These are phyloP conservation scores for Dactylorhiza incarnata DNA, from an alignment of 106 monocot genomes.

Conservation along the genomic window DNA sequence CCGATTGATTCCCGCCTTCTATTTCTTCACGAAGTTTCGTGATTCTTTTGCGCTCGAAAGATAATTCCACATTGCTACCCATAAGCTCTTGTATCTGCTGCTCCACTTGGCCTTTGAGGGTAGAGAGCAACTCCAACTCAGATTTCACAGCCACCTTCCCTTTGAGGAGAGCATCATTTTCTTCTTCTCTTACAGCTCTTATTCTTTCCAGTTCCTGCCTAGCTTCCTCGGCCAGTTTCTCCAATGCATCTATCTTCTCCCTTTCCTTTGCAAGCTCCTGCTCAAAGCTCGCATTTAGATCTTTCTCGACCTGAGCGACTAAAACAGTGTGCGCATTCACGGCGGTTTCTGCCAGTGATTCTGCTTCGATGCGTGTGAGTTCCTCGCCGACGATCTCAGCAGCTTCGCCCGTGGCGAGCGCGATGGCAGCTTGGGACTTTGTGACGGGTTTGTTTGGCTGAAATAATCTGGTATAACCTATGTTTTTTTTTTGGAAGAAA, in stretches of 20 bases:
- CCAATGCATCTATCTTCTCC: conserved; percentile 69
- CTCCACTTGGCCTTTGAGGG: conserved; percentile 65
- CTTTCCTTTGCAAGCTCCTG: conserved; percentile 68
- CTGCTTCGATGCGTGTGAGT: conserved; percentile 88
- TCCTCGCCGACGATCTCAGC: conserved; percentile 82
- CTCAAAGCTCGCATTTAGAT: conserved; percentile 83
- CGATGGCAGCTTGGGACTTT: conserved; percentile 91
- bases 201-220: conserved; percentile 60
- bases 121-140: conserved; percentile 88
- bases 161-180: conserved; percentile 51
- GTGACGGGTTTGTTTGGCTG: conserved; percentile 95
- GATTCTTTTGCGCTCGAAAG: conserved; percentile 70
- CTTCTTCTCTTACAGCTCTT: conserved; percentile 73
- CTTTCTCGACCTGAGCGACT: conserved; percentile 88
- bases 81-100: conserved; percentile 70
- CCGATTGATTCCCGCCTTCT: conserved; percentile 66
- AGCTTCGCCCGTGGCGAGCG: conserved; percentile 80
- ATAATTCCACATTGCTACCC: conserved; percentile 56
- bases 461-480: conserved; percentile 94
- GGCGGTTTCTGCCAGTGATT: conserved; percentile 80
- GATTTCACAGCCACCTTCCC: conserved; percentile 74
- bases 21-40: conserved; percentile 55
- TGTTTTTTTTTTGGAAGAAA: not conserved
- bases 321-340: conserved; percentile 77
- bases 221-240: conserved; percentile 88